Base-by-base conservation (phyloP, 1,139 yeast species). In the Blastobotrys indianensis region DNA sequence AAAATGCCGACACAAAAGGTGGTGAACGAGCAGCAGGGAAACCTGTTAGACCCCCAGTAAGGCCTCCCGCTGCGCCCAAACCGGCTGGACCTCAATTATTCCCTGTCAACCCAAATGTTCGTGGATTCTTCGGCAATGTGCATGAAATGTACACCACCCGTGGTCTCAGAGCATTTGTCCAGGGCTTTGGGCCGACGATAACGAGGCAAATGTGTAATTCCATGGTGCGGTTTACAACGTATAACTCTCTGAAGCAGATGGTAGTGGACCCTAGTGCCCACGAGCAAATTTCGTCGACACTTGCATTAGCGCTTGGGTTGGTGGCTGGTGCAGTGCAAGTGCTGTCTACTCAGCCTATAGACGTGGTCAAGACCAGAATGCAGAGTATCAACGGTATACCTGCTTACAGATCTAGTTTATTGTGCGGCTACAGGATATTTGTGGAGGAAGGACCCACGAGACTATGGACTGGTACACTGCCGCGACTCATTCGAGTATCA, bases 281-380 rank as follows among this genome's bases (percentile, higher is more conserved):
- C 32, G 63, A 62, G 42, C 57, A 58, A 6, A 50, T 64, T 39
- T 54, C 60, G 13, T 50, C 57, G 3, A 43, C 44, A 1, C 16
- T 50, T 44, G 51, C 56, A 11, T 47, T 59, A 40, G 54, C 47
- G 7, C 44, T 59, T 12, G 74, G 74, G 1, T 55, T 59, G 2
- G 52, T 55, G 16, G 65, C 73, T 80, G 35, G 82, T 80, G 31
- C 66, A 69, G 42, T 85, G 80, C 94, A 87, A 23, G 85, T 87
- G 4, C 76, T 78, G 0, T 71, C 79, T 0, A 90, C 97, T 0
- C 97, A 90, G 65, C 98, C 98, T 0, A 69, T 92, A 16, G 98
- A 92, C 67, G 88, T 88, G 4, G 69, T 90, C 44, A 92, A 92
- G 66, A 80, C 96, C 1, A 78, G 95, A 61, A 79, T 88, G 78